These are phyloP conservation scores for Spinacia oleracea DNA, from an alignment of 179 eudicot species.

Conservation along the genomic window DNA sequence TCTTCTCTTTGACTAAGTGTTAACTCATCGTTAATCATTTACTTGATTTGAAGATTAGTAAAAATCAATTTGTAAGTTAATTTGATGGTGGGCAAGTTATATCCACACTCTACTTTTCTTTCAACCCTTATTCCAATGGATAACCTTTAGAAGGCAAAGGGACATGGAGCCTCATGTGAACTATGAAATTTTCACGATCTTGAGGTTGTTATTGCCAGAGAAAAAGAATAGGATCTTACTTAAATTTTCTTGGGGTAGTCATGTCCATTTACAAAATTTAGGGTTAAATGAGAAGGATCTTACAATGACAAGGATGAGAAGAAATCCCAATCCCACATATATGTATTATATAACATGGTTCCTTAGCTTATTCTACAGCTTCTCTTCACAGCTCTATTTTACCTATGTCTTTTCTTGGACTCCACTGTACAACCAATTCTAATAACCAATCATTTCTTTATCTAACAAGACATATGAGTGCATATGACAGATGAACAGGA, in stretches of 20 bases:
- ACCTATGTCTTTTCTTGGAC: neutral
- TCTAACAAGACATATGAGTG: neutral
- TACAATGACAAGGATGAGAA: too few relatives aligned
- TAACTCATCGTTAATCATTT: too few relatives aligned
- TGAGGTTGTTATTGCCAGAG: neutral
- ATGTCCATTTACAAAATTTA: neutral
- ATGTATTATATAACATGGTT: neutral
- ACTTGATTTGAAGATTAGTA: too few relatives aligned
- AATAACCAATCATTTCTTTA: neutral
- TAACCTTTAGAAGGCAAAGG: neutral
- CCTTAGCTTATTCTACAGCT: neutral
- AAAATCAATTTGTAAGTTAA: too few relatives aligned
- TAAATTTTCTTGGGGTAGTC: neutral
- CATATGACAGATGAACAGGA: neutral
- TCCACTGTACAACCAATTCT: neutral
- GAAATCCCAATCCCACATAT: too few relatives aligned
- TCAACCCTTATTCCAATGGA: neutral
- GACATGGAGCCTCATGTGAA: neutral
- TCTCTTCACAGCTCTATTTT: neutral
- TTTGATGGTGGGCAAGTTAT: too few relatives aligned
- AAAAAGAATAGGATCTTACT: neutral
- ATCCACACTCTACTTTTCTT: too few relatives aligned
- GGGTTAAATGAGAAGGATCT: too few relatives aligned
- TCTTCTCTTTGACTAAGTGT: too few relatives aligned
- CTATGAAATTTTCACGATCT: neutral